Base-by-base conservation (phyloP, 148 eudicot genomes). In the Vaccinium vitisidaea region DNA sequence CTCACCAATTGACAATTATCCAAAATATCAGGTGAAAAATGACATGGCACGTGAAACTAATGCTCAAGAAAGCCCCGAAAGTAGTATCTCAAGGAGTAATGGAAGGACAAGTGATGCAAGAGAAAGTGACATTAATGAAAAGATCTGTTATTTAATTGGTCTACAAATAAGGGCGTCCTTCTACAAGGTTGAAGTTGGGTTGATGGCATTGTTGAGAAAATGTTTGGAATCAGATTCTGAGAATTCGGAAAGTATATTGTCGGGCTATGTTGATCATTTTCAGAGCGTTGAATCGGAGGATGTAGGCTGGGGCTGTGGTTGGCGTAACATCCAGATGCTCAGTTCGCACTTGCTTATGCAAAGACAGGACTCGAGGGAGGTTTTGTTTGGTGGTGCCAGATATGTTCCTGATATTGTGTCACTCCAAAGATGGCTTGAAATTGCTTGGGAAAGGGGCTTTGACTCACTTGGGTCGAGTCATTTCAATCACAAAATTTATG, bases 301-400 rank as follows among this genome's bases (percentile, higher is more conserved):
- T 85, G 79, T 80, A 82, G 98, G 98, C 25, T 97, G 99, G 99
- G 98, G 98, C 54, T 97, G 99, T 87, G 99, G 99, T 21, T 97
- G 99, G 99, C 95, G 98, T 79, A 97, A 97, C 87, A 95, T 97
- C 77, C 99, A 97, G 82, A 97, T 97, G 93, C 88, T 93, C 82
- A 84, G 91, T 88, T 97, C 99, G 6, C 93, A 95, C 86, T 90
- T 97, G 90, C 92, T 97, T 83, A 82, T 52, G 63, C 89, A 86
- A 84, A 86, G 96, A 74, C 88, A 85, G 55, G 93, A 95, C 56
- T 93, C 91, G 30, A 91, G 89, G 75, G 86, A 90, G 10, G 93
- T 89, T 84, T 70, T 97, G 21, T 97, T 90, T 89, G 99, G 99
- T 56, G 98, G 98, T 85, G 90, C 91, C 55, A 92, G 90, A 43